Base-by-base conservation (phyloP, 805 yeast genomes). In the Schwanniomyces pseudopolymorphus region DNA sequence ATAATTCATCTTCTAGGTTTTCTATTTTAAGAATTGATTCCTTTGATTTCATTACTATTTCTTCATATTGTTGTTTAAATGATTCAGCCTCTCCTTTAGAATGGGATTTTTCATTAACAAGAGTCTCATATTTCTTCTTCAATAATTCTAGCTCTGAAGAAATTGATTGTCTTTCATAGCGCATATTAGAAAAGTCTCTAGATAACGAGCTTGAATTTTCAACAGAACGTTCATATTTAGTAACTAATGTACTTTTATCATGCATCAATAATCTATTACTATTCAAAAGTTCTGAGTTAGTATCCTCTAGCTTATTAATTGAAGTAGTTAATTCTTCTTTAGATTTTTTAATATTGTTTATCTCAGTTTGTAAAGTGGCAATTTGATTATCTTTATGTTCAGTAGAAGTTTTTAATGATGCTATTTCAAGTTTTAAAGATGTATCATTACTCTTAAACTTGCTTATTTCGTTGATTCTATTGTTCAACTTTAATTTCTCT, bases 1-100 rank as follows among this genome's bases (percentile, higher is more conserved):
- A 70, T n/a, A 92, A 67, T 58, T 91, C 97, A 46, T 89, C 96
- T 54, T 87, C 90, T 24, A 91, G 61, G 1, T 81, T 78, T 46
- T 87, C 90, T 19, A 80, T 72, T 51, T 80, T 77, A 44, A 73
- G 73, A 37, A 74, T 76, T 1, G 83, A 70, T 55, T 94, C 98
- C 49, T 79, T 78, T 33, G 83, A 66, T 44, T 87, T 80, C 76
- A 86, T 78, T 2, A 75, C 59, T 42, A 87, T 61, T 56, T 89
- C 96, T 43, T 88, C 92, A 48, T 83, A 79, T 59, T 87, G 89
- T 52, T 81, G 84, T 55, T 78, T 84, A 48, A 81, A 58, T 5
- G 66, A 47, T 50, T 63, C 71, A 22, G 62, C 47, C 46, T 79
- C 85, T 19, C 74, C 63, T 48, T 56, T 71, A 51, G 67, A 70